Evolutionary conservation across 306 rosid species (phyloP), one percentile per base, ranked within the genome.

Genomic region (Acacia crassicarpa): DNA sequence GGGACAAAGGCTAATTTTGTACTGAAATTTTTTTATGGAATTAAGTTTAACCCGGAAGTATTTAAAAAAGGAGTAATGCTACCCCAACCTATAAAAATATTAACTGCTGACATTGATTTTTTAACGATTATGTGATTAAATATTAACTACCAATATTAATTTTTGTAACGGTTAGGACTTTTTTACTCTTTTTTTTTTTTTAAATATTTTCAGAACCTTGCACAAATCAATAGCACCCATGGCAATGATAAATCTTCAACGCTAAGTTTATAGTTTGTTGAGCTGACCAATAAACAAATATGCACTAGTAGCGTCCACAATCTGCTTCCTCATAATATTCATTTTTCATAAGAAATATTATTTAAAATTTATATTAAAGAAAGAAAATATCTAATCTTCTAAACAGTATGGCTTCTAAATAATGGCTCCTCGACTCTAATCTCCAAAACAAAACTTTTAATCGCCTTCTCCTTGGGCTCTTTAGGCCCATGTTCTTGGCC

Each of bases 181-280:
- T 6, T 38, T 0, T 32, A 32, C 35, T 32, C 40, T 5, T 38
- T 38, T 38, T 38, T 38, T 6, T 5, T 38, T 38, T 38, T 38
- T 38, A 0, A 38, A 38, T 38, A 38, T 38, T 38, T 6, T 38
- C 8, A 38, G 32, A 30, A 30, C 32, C 32, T 30, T 30, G 32
- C 72, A 70, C 58, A 41, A 43, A 67, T 33, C 46, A 8, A 35
- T 7, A 33, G 23, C 72, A 43, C 49, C 23, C 44, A 27, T 71
- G 49, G 33, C 25, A 58, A 30, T 44, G 40, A 58, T n/a, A 25
- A 48, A 65, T 40, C 78, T 78, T 77, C 71, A 51, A 65, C 65
- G 17, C 51, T 0, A 78, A 72, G 85, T 83, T 83, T 61, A 13
- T 22, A 44, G 82, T 77, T 76, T 70, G 85, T 71, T 83, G 68